Base-by-base conservation (phyloP, 768 basidiomycete species). In the Tricholoma sp. region DNA sequence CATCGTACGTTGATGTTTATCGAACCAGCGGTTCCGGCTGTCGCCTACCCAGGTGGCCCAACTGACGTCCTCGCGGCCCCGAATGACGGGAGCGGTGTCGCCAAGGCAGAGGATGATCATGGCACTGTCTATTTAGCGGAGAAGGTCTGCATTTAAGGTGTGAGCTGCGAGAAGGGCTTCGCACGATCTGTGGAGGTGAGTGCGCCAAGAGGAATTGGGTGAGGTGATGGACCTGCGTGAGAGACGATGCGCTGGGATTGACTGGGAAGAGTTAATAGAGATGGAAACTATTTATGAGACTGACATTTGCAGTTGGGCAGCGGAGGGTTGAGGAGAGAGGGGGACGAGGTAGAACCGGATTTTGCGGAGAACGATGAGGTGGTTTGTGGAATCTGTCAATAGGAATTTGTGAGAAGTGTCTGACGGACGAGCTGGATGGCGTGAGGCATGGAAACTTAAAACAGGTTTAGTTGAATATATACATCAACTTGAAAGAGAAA, bases 21-120 rank as follows among this genome's bases (percentile, higher is more conserved):
- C 97, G 67, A 87, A 98, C 79, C 89, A 99, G 59, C 96, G 78
- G 70, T 96, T 97, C 51, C 84, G 77, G 21, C 93, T 94, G 63
- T 96, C 83, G 34, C 94, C 96, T 21, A 86, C 86, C 94, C 96
- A 98, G 50, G 84, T 83, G 18, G 73, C 77, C 86, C 89, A 89
- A 55, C 89, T 89, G 10, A 89, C 78, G 27, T 91, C 85, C 61
- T 96, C 91, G 39, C 91, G 79, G 5, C n/a, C n/a, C n/a, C n/a
- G n/a, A n/a, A 89, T 89, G 32, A 90, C 74, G 0, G 95, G 96
- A 37, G 79, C 79, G 11, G 81, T 80, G 68, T 93, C 91, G 65
- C 98, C 96, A 18, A 99, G 76, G 45, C 86, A 86, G 3, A 99
- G 79, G 1, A 98, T 65, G 62, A 98, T 83, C 77, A 95, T 91